Percentiles rank a stretch among this genome's conserved stretches.
Conservation (phyloP, 1,284 basidiomycete species). For the Moniliella sp. region DNA sequence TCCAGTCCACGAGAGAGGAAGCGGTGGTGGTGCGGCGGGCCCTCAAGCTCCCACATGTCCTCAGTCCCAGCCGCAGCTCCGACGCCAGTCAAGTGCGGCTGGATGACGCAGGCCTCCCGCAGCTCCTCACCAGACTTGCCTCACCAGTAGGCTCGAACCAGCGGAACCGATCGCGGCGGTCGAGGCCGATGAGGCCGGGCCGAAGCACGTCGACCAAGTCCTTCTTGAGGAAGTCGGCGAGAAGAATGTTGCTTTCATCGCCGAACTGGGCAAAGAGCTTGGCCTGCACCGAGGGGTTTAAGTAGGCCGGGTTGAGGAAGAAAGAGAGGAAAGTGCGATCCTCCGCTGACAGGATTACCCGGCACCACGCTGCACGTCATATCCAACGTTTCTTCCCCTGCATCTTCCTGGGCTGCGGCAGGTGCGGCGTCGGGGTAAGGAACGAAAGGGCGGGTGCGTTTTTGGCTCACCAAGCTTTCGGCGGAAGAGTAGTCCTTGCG, state of each 20-base stretch:
- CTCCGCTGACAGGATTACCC: constrained; percentile 15
- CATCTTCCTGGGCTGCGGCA: not conserved
- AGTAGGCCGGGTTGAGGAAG: constrained; percentile 75
- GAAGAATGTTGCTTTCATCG: constrained; percentile 66
- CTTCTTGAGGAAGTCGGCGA: constrained; percentile 18
- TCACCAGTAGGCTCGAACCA: constrained; percentile 13
- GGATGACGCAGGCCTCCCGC: constrained; percentile 9
- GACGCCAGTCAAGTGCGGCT: constrained; percentile 11
- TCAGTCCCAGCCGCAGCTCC: constrained; percentile 6
- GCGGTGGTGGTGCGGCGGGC: constrained; percentile 82
- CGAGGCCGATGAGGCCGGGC: constrained; percentile 35
- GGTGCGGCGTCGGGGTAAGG: constrained; percentile 7
- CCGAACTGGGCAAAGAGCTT: constrained; percentile 62
- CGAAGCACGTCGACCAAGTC: constrained; percentile 21
- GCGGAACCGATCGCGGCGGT: constrained; percentile 42
- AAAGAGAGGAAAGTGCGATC: constrained; percentile 34
- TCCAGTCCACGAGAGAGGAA: constrained; percentile 44
- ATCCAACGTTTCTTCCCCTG: not conserved
- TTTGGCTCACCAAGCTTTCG: constrained; percentile 30
- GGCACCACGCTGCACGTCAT: constrained; percentile 11
- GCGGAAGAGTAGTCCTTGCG: constrained; percentile 18
- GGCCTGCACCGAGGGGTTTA: constrained; percentile 57
- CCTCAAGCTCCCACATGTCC: constrained; percentile 48
- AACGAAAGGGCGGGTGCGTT: constrained; percentile 46
- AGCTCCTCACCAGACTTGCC: constrained; percentile 5